Evolutionary conservation across 2,329 filamentous ascomycete genomes (phyloP), one percentile per base, ranked within the genome.

Genomic region (Pseudocercospora cruenta): DNA sequence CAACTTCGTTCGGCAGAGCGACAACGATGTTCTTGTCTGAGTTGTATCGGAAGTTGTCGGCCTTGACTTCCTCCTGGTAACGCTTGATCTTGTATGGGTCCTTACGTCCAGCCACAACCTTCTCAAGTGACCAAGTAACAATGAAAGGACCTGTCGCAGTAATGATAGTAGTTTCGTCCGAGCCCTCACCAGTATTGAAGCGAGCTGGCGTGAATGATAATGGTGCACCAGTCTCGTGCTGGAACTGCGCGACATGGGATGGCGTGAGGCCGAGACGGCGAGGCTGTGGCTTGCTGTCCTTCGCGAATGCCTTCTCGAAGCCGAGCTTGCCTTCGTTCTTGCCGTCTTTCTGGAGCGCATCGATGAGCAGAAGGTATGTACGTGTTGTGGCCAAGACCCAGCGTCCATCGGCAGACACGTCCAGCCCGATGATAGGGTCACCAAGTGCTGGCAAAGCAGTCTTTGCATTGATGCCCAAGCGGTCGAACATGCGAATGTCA

Each of bases 281-380:
- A 39, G 95, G 95, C 74, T 96, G 93, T 1, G 95, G 95, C 80
- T 99, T 99, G 21, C 90, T 87, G 77, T 97, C 94, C 71, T 96
- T 96, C 2, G 91, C 89, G 75, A 99, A 99, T 0, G 92, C 84
- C 78, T 91, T 94, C 80, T 99, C 94, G 76, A 99, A 99, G 1
- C 95, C 95, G n/a, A 99, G 89, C 80, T 97, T 97, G 76, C 95
- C 95, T 76, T 95, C 93, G 71, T 98, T 96, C 85, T 97, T 98
- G 78, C 95, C 95, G 47, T 62, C 69, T 76, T 95, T 93, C 76
- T 99, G 95, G 72, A 94, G 81, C 0, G 93, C 88, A 76, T 99
- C 95, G 69, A 99, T 93, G 67, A 99, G 90, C 7, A 99, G 87
- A 12, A 99, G 88, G 77, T 98, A 99, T 3, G 94, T 99, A 54